Evolutionary conservation across 78 protist species (phyloP), one percentile per base, ranked within the genome.

Genomic region (Planoprotostelium fungivorum): DNA sequence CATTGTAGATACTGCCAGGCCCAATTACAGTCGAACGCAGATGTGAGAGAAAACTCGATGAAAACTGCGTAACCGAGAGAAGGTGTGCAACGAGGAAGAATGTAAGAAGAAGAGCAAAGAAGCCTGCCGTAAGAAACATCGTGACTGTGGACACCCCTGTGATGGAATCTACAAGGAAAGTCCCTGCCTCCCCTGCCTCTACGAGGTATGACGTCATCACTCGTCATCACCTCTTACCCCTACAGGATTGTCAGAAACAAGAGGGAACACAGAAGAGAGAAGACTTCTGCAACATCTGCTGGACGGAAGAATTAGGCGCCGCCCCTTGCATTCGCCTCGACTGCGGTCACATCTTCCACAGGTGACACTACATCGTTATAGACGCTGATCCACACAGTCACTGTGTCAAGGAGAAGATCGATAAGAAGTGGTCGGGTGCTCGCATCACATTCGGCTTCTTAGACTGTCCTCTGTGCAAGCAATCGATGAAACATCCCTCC

Each of bases 341-440:
- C 9, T 95, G 97, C 90, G 96, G 95, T 28, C 97, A 95, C 83
- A 85, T 93, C 38, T 89, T 95, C 92, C 97, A 95, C 73, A 51
- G 73, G 73, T 51, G 16, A 51, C 5, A 51, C 16, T 16, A 51
- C 73, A 51, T 51, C 16, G 5, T 5, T 25, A 51, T 25, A 25
- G 5, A 25, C 31, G 16, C 5, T 51, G 73, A 51, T 16, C 31
- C 5, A 5, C 31, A 51, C 87, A 51, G 85, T 0, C 88, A n/a
- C 29, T 95, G 97, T 38, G 29, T 36, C 28, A 39, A 88, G 84
- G 38, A 73, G 37, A 86, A 91, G 83, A 38, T 95, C 1, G 93
- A 87, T 1, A 29, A 36, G 1, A 83, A 92, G 84, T 95, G 97
- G 97, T 87, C 63, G 35, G 91, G 94, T 37, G 86, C 95, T 25